Conservation (phyloP, 345 rosid species). For the Linum trigynum region DNA sequence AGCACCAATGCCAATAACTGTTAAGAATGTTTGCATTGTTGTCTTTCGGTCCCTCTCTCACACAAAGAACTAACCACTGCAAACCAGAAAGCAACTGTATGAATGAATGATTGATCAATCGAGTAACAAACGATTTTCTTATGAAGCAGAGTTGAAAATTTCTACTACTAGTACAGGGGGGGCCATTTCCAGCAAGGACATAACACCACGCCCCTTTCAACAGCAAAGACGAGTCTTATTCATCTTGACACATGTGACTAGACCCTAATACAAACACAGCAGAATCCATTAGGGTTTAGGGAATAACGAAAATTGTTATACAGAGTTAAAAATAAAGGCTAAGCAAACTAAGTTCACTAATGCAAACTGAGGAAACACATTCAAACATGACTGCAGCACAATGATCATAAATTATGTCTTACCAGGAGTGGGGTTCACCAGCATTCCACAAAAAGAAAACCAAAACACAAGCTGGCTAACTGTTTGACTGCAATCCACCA, state of each 20-base stretch:
- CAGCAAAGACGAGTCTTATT: background rate
- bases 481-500: conserved; percentile 69
- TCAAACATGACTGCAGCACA: too few species aligned
- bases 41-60: background rate
- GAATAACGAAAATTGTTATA: background rate
- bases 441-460: background rate
- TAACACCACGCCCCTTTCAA: background rate
- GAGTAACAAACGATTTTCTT: background rate
- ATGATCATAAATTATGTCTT: background rate
- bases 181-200: background rate
- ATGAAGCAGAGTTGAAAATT: background rate
- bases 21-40: background rate
- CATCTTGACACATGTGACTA: background rate
- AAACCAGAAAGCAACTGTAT: background rate
- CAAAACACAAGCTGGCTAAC: conserved; percentile 5
- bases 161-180: background rate
- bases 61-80: background rate
- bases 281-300: background rate
- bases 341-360: too few species aligned
- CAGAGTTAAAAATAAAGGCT: background rate
- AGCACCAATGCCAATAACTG: background rate
- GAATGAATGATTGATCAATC: background rate
- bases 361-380: too few species aligned
- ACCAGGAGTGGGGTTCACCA: background rate
- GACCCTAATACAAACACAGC: background rate